A percentile compares a stretch with the other conserved stretches of the same genome.
Evolutionary conservation across 1,284 basidiomycete genomes (phyloP).

Genomic region (Ceratobasidium sp.): DNA sequence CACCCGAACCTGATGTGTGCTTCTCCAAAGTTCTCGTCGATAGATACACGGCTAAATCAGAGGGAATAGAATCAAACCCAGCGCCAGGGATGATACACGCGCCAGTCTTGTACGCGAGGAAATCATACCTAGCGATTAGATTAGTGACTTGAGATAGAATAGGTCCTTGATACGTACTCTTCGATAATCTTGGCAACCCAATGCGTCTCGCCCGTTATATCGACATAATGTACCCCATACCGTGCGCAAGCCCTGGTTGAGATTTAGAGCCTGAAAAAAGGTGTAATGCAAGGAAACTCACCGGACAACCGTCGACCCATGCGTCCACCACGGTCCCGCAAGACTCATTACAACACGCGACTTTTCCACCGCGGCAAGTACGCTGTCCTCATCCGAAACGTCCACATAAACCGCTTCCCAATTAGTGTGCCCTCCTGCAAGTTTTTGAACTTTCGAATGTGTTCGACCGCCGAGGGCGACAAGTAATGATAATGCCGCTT

Average conservation of each 20-base stretch:
- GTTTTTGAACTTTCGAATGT: slow-evolving; percentile 17
- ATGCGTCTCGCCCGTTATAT: slow-evolving; percentile 68
- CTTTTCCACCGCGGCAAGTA: slow-evolving; percentile 36
- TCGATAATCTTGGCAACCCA: slow-evolving; percentile 69
- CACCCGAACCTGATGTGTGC: slow-evolving; percentile 55
- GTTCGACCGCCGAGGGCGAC: slow-evolving; percentile 47
- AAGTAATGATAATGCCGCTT: slow-evolving; percentile 17
- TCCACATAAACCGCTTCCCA: slow-evolving; percentile 43
- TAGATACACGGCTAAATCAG: slow-evolving; percentile 73
- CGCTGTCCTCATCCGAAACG: slow-evolving; percentile 40
- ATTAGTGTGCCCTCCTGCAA: not conserved
- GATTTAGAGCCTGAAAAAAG: not conserved
- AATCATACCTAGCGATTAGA: slow-evolving; percentile 66
- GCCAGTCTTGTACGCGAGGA: slow-evolving; percentile 72
- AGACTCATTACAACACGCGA: slow-evolving; percentile 47
- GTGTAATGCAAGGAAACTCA: slow-evolving; percentile 1
- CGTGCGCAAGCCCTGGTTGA: slow-evolving; percentile 65
- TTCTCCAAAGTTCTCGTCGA: slow-evolving; percentile 64
- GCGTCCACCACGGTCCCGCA: slow-evolving; percentile 48
- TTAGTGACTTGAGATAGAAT: slow-evolving; percentile 33
- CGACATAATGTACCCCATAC: slow-evolving; percentile 73
- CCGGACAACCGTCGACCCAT: slow-evolving; percentile 45
- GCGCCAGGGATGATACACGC: slow-evolving; percentile 78
- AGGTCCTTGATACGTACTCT: slow-evolving; percentile 56
- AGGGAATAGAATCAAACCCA: slow-evolving; percentile 80